Conservation (phyloP, 108 stramenopile species). For the Thalassiosira profunda region DNA sequence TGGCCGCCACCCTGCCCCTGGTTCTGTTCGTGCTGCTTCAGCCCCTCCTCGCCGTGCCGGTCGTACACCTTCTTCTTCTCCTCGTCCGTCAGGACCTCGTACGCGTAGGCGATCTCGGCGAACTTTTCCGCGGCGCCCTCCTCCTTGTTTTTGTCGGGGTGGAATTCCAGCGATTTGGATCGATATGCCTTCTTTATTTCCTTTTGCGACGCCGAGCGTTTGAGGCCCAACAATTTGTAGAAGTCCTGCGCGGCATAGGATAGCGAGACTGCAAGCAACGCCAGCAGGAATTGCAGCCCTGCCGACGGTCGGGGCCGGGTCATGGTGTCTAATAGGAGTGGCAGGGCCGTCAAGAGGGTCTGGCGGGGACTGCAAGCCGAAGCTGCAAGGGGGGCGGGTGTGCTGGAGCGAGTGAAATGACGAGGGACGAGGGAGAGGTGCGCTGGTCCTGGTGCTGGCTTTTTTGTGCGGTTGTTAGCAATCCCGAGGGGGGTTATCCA, state of each 20-base stretch:
- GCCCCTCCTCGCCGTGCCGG: conserved; percentile 96
- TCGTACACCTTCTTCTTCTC: conserved; percentile 96
- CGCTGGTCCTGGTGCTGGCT: too few relatives aligned
- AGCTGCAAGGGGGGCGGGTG: too few relatives aligned
- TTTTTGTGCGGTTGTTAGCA: too few relatives aligned
- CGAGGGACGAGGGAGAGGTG: too few relatives aligned
- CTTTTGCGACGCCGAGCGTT: conserved; percentile 69
- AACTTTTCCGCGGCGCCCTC: conserved; percentile 93
- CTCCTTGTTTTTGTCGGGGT: conserved; percentile 97
- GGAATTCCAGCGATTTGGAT: conserved; percentile 91
- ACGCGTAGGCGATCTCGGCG: conserved; percentile 95
- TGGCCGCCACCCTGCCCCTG: conserved; percentile 76
- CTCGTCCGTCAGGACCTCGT: conserved; percentile 96
- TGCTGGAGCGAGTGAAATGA: too few relatives aligned
- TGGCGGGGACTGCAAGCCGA: too few relatives aligned
- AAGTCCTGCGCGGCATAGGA: conserved; percentile 57
- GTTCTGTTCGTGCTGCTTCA: conserved; percentile 92
- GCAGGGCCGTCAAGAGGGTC: too few relatives aligned
- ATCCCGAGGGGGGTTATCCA: too few relatives aligned
- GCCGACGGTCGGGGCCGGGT: too few relatives aligned
- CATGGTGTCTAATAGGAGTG: too few relatives aligned
- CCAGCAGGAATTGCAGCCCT: neutral
- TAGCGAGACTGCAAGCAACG: neutral
- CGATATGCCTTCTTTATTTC: conserved; percentile 97
- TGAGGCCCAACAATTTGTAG: conserved; percentile 84